Percentiles rank a stretch among this genome's conserved stretches.
phyloP scores from a whole-genome alignment of 2,329 filamentous ascomycete species.

The Clarireedia sp. region DNA sequence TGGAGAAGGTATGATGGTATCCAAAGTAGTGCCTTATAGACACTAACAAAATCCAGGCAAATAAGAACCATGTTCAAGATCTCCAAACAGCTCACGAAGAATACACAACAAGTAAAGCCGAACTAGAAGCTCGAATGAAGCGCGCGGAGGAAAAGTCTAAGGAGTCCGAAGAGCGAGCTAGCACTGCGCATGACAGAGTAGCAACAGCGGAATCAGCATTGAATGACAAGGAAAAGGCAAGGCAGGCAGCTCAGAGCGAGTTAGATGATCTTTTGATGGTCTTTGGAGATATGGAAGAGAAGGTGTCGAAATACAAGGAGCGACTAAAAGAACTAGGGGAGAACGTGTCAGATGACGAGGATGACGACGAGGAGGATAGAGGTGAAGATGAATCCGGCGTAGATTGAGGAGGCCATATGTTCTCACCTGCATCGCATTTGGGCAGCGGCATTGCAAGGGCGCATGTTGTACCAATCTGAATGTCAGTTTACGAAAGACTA shows the following conservation, averaged over 20 bases:
- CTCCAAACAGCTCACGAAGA: conserved; percentile 48
- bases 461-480: neutral
- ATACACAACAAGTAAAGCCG: conserved; percentile 35
- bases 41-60: conserved; percentile 37
- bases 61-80: conserved; percentile 53
- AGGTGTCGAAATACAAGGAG: conserved; percentile 62
- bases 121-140: conserved; percentile 20
- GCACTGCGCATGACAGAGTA: conserved; percentile 31
- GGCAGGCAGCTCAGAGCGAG: conserved; percentile 58
- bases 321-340: conserved; percentile 52
- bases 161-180: conserved; percentile 21
- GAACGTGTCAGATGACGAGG: conserved; percentile 68
- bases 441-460: neutral
- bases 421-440: neutral
- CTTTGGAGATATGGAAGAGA: conserved; percentile 73
- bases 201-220: conserved; percentile 20
- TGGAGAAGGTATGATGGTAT: conserved; percentile 44
- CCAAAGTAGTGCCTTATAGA: neutral
- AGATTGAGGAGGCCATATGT: neutral
- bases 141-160: conserved; percentile 39
- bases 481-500: too few species aligned
- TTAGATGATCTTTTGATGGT: conserved; percentile 76
- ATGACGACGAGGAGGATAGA: conserved; percentile 43
- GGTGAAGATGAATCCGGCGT: conserved; percentile 11
- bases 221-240: conserved; percentile 51